Conservation (phyloP, 1,139 yeast genomes). For the Taphrina flavorubra region DNA sequence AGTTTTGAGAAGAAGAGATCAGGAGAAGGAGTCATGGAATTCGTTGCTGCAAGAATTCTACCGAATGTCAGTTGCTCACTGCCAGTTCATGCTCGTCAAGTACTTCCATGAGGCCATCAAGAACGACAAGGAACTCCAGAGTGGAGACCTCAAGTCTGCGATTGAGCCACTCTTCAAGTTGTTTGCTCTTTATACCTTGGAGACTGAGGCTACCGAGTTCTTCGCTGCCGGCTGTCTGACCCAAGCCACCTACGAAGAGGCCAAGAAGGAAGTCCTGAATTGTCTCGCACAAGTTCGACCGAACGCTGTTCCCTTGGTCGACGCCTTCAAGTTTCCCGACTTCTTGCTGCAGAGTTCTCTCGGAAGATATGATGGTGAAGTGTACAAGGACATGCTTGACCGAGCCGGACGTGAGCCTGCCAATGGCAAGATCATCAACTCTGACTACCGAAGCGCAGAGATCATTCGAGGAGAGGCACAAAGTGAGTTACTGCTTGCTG, state of each 20-base stretch:
- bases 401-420: constrained; percentile 40
- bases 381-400: constrained; percentile 40
- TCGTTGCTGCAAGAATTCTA: constrained; percentile 40
- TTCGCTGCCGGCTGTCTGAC: constrained; percentile 39
- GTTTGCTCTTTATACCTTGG: constrained; percentile 33
- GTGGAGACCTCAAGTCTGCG: constrained; percentile 22
- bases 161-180: constrained; percentile 31
- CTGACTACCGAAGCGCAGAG: constrained; percentile 38
- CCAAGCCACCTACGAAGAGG: constrained; percentile 27
- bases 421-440: constrained; percentile 28
- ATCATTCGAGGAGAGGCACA: constrained; percentile 36
- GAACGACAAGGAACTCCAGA: constrained; percentile 24
- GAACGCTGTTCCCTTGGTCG: constrained; percentile 73
- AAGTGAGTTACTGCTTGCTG: constrained; percentile 32
- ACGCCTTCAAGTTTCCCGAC: constrained; percentile 85
- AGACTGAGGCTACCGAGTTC: constrained; percentile 39
- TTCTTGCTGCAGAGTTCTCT: constrained; percentile 82
- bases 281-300: constrained; percentile 35
- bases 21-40: constrained; percentile 39
- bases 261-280: constrained; percentile 29
- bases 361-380: constrained; percentile 55
- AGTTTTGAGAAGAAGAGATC: constrained; percentile 36
- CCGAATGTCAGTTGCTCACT: constrained; percentile 39
- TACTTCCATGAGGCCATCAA: constrained; percentile 32
- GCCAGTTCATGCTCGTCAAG: constrained; percentile 41